Percentiles rank a stretch among this genome's conserved stretches.
Conservation (phyloP, 73 alveolate genomes). For the Durusdinium trenchii region DNA sequence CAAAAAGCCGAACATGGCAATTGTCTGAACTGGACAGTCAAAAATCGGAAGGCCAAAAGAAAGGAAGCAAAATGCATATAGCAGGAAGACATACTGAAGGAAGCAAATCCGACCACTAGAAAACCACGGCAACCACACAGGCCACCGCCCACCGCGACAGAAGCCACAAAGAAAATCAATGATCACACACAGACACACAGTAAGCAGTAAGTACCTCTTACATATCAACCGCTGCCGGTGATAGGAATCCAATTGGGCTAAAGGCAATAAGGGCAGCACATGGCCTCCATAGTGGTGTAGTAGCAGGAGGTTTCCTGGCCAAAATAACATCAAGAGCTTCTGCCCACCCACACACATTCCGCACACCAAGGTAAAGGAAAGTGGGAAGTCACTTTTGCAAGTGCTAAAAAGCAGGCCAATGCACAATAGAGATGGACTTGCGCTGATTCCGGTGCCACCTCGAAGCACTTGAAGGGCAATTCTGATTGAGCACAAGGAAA, state of each 20-base stretch:
- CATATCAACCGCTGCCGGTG: not conserved
- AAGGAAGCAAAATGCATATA: too few relatives aligned
- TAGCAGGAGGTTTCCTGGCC: slow-evolving; percentile 89
- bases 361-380: not conserved
- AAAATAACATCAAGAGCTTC: not conserved
- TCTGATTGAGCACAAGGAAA: not conserved
- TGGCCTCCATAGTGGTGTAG: slow-evolving; percentile 88
- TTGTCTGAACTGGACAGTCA: too few relatives aligned
- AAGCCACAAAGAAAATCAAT: not conserved
- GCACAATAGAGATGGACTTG: slow-evolving; percentile 56
- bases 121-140: too few relatives aligned
- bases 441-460: slow-evolving; percentile 95
- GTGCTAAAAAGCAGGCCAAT: not conserved
- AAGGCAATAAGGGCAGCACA: not conserved
- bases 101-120: too few relatives aligned
- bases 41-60: too few relatives aligned
- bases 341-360: not conserved
- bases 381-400: not conserved
- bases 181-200: not conserved
- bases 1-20: too few relatives aligned
- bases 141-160: too few relatives aligned
- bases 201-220: not conserved
- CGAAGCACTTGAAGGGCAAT: too few relatives aligned
- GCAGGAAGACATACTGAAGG: too few relatives aligned
- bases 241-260: not conserved